These are phyloP conservation scores for Starmerella khaoyaiensis DNA, from an alignment of 805 yeast genomes.

Conservation along the genomic window DNA sequence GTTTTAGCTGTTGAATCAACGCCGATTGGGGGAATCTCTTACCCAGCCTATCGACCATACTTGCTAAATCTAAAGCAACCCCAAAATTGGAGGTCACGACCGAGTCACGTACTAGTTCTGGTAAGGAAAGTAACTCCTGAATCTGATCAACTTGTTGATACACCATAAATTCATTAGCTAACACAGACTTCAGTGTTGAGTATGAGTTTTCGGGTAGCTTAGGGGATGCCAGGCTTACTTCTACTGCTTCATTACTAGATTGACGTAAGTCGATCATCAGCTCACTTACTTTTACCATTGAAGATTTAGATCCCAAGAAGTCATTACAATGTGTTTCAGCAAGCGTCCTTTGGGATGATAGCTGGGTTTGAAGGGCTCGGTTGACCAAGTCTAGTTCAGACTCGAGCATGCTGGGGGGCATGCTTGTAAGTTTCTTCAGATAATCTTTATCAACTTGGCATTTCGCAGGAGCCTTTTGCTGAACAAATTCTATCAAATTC, in stretches of 20 bases:
- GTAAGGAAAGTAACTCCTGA: slow-evolving; percentile 69
- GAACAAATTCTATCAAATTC: background rate
- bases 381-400: slow-evolving; percentile 13
- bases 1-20: slow-evolving; percentile 40
- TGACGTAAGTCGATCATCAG: slow-evolving; percentile 6
- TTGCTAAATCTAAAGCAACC: slow-evolving; percentile 74
- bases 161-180: slow-evolving; percentile 34
- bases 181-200: slow-evolving; percentile 16
- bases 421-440: slow-evolving; percentile 12
- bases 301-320: slow-evolving; percentile 12
- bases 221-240: slow-evolving; percentile 17
- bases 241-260: slow-evolving; percentile 11
- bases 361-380: slow-evolving; percentile 3
- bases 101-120: slow-evolving; percentile 72
- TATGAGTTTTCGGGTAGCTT: slow-evolving; percentile 17
- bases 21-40: slow-evolving; percentile 53
- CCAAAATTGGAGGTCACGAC: slow-evolving; percentile 76
- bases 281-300: slow-evolving; percentile 11
- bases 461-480: background rate
- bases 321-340: slow-evolving; percentile 14
- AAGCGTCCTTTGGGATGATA: slow-evolving; percentile 3
- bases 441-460: slow-evolving; percentile 13
- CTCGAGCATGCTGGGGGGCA: slow-evolving; percentile 17
- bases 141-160: slow-evolving; percentile 49
- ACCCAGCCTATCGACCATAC: slow-evolving; percentile 53